Base-by-base conservation (phyloP, 257 asterid species). In the Asclepias syriaca region DNA sequence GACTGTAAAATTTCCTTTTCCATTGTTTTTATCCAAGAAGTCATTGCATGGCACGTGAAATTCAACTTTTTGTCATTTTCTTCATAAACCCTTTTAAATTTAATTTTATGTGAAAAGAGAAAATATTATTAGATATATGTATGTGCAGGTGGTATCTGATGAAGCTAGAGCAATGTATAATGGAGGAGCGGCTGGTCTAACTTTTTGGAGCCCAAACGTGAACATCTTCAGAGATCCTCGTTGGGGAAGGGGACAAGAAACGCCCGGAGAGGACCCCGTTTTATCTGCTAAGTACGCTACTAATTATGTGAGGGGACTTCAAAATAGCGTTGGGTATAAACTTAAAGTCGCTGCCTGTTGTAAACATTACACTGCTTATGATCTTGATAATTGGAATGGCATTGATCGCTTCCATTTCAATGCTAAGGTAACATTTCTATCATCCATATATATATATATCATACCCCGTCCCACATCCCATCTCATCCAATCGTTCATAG, bases 161-260 rank as follows among this genome's bases (percentile, higher is more conserved):
- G 98, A 92, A 79, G 98, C 89, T 54, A 85, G 98, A 70, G 97
- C 98, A 1, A 90, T 93, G 98, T 85, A 93, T 80, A 93, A 93
- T 11, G 98, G 96, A 72, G 98, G 97, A 6, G 22, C 65, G 37
- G 96, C 95, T 0, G 97, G 98, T 1, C 77, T 93, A 22, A 88
- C 97, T 34, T 88, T 79, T 77, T 93, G 98, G 98, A 93, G 98
- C 71, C 98, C 98, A 40, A 93, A 93, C 18, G 98, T 93, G 80
- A 93, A 93, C 72, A 86, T 93, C 67, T 88, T 90, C 21, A 86
- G 98, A 63, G 98, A 93, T 77, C 98, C 97, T 0, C 79, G 98
- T 5, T 93, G 98, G 98, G 98, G 98, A 0, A 39, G 98, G 54
- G 91, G 97, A 68, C 96, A 92, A 69, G 98, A 92, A 78, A 92